Conservation (phyloP, 148 eudicot genomes). For the Rhododendron mucronatum region DNA sequence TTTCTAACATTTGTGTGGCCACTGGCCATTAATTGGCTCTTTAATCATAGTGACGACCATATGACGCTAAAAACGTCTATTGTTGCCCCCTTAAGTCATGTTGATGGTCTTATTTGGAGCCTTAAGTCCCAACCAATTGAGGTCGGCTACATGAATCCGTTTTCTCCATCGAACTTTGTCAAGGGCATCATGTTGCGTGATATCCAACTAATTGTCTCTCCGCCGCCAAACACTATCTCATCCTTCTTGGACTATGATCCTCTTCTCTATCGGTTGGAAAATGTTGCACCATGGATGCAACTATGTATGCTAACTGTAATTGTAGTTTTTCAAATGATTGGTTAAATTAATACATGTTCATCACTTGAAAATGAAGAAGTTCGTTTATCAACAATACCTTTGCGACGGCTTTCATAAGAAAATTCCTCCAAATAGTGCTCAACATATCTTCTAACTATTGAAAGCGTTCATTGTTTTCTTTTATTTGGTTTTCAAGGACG, state of each 20-base stretch:
- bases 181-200: background rate
- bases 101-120: background rate
- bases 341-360: background rate
- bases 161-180: background rate
- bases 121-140: background rate
- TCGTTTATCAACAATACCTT: background rate
- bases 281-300: background rate
- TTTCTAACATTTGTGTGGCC: background rate
- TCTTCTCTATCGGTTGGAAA: background rate
- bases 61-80: background rate
- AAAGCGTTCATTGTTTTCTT: background rate
- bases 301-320: background rate
- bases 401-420: background rate
- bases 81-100: background rate
- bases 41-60: background rate
- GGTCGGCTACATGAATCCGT: background rate
- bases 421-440: background rate
- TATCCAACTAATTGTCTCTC: background rate
- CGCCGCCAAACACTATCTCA: background rate
- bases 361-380: background rate
- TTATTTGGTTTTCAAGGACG: background rate
- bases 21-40: background rate
- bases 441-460: background rate
- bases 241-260: background rate
- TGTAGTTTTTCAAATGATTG: background rate